Evolutionary conservation across 192 early-diverging fungal genomes (phyloP), one percentile per base, ranked within the genome.

Genomic region (Umbelopsis ramanniana): DNA sequence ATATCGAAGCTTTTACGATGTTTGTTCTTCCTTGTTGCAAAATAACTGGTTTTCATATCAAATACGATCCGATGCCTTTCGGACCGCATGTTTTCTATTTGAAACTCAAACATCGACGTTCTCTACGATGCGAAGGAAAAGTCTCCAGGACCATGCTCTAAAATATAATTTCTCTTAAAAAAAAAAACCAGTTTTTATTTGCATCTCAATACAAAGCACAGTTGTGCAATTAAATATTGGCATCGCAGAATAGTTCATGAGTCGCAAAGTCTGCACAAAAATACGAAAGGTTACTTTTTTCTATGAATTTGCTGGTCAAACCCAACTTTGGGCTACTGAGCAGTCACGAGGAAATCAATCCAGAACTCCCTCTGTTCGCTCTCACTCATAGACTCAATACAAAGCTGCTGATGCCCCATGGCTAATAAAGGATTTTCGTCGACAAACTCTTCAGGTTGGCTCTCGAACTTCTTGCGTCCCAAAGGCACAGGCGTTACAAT

Each of bases 381-480:
- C 48, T 21, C 15, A 12, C 19, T n/a, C 11, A n/a, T 14, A 19
- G 47, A 48, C 15, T 14, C 48, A 50, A 21, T 10, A 17, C 48
- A 50, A 9, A n/a, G 2, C 48, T 50, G 19, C 19, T 63, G 53
- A 63, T 63, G 57, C 57, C 15, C 26, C 2, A 63, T 63, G 57
- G 57, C 57, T 35, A 63, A 63, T 26, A 63, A 63, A 63, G 57
- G 57, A 37, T 63, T 33, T 17, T 26, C 57, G 12, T 37, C 57
- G 33, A 63, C 57, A 33, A 35, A 22, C 26, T n/a, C 57, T 63
- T 63, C 57, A 38, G 67, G 67, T 9, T 79, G 78, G 78, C 50
- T 79, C 19, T 66, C 54, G 14, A 79, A 70, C 24, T 57, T 79
- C 22, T 53, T 79, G 57, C 73, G 78, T 29, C 73, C 78, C 8